phyloP scores from a whole-genome alignment of 208 protist genomes.

The Acanthamoeba lenticulata region DNA sequence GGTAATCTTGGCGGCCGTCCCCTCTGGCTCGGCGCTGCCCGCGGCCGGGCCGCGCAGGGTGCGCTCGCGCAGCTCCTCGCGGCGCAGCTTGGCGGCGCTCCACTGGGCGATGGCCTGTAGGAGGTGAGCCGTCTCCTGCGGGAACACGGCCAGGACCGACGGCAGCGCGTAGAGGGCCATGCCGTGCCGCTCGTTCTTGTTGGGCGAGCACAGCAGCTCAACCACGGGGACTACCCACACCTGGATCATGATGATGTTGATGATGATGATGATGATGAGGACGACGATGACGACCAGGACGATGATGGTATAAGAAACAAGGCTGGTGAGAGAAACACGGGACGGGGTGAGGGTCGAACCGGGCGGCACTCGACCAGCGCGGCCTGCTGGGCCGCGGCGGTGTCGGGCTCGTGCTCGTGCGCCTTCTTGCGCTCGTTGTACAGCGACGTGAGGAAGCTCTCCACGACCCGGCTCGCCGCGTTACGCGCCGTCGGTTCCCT shows the following conservation, averaged over 20 bases:
- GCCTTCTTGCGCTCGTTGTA: background rate
- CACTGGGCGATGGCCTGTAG: slow-evolving; percentile 22
- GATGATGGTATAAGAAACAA: too few relatives aligned
- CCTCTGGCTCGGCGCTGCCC: background rate
- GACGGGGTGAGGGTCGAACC: too few relatives aligned
- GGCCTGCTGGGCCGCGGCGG: background rate
- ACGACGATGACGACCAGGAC: too few relatives aligned
- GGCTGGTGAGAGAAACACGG: too few relatives aligned
- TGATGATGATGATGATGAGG: too few relatives aligned
- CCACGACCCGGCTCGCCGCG: background rate
- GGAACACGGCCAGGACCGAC: slow-evolving; percentile 1
- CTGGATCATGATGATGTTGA: too few relatives aligned
- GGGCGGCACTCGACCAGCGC: background rate
- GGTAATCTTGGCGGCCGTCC: background rate
- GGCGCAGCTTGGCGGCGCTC: background rate
- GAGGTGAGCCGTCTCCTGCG: background rate
- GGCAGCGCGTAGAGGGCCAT: slow-evolving; percentile 35
- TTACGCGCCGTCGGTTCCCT: slow-evolving; percentile 30
- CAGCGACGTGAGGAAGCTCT: slow-evolving; percentile 18
- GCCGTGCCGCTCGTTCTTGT: slow-evolving; percentile 2
- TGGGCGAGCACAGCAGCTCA: background rate
- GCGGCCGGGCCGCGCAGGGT: background rate
- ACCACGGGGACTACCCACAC: slow-evolving; percentile 9
- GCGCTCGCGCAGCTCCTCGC: background rate
- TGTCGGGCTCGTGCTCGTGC: background rate